Conservation (phyloP, 179 eudicot genomes). For the Spergularia azorica region DNA sequence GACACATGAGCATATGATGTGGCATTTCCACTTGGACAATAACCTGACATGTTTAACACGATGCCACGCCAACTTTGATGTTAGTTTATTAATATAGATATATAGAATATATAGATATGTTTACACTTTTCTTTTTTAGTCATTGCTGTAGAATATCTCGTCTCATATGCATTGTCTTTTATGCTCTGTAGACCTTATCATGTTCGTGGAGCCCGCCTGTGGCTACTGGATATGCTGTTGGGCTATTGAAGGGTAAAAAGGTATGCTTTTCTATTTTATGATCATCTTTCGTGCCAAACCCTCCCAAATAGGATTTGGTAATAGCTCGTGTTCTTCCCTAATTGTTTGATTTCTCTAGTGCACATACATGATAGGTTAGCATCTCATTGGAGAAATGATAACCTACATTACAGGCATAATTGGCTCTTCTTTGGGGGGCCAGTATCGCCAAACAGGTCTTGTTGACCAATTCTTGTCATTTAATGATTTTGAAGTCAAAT, state of each 20-base stretch:
- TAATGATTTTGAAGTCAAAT: neutral
- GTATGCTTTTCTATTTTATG: slow-evolving; percentile 32
- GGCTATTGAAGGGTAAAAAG: slow-evolving; percentile 69
- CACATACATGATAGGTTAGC: neutral
- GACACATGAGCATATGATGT: too few species aligned
- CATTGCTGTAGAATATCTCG: neutral
- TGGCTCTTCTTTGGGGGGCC: neutral
- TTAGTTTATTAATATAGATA: too few species aligned
- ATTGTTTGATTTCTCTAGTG: neutral
- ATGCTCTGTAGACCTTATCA: slow-evolving; percentile 56
- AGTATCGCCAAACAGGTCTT: neutral
- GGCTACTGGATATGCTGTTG: slow-evolving; percentile 62
- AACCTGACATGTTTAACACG: too few species aligned
- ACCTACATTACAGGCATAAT: neutral
- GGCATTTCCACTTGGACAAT: too few species aligned
- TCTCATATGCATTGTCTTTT: neutral
- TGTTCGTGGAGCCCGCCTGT: slow-evolving; percentile 48
- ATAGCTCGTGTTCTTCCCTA: neutral
- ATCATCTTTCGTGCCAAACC: neutral
- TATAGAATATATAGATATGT: too few species aligned
- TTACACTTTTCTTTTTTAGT: too few species aligned
- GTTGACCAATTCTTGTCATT: neutral
- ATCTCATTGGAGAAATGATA: neutral
- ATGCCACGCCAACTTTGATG: too few species aligned
- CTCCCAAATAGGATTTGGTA: neutral